Evolutionary conservation across 306 rosid genomes (phyloP).

Genomic region (Datisca glomerata): DNA sequence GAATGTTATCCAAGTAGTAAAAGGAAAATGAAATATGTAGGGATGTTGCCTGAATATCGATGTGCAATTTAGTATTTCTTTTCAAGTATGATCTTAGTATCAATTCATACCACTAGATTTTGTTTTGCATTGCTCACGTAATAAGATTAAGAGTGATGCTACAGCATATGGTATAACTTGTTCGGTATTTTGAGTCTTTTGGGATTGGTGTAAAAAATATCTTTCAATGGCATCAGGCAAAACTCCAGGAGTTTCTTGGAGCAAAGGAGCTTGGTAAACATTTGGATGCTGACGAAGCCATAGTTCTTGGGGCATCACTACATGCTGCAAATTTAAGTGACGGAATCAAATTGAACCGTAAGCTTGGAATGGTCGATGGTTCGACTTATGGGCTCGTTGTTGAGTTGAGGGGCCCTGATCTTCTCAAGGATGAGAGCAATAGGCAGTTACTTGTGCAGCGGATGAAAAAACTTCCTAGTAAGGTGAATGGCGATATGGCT

Average conservation of each 20-base stretch:
- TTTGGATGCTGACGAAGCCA: slow-evolving; percentile 98
- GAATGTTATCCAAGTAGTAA: no score
- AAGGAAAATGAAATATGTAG: no score
- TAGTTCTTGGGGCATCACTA: slow-evolving; percentile 81
- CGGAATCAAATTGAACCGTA: slow-evolving; percentile 95
- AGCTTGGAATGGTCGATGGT: slow-evolving; percentile 97
- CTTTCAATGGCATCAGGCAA: slow-evolving; percentile 41
- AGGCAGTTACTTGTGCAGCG: slow-evolving; percentile 72
- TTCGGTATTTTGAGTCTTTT: no score
- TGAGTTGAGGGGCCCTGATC: slow-evolving; percentile 69
- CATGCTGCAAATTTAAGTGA: slow-evolving; percentile 96
- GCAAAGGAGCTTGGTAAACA: slow-evolving; percentile 87
- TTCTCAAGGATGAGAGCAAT: slow-evolving; percentile 58
- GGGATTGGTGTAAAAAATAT: no score
- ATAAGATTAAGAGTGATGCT: no score
- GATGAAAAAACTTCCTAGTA: slow-evolving; percentile 87
- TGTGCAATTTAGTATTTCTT: no score
- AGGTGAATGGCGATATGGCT: slow-evolving; percentile 31
- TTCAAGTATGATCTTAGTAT: no score
- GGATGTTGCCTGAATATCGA: no score
- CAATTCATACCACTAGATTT: no score
- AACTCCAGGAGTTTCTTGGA: slow-evolving; percentile 90
- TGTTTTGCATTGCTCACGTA: no score
- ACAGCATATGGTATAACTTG: no score
- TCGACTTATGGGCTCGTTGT: slow-evolving; percentile 73